These are phyloP conservation scores for Torulaspora quercuum DNA, from an alignment of 805 yeast species.

Conservation along the genomic window DNA sequence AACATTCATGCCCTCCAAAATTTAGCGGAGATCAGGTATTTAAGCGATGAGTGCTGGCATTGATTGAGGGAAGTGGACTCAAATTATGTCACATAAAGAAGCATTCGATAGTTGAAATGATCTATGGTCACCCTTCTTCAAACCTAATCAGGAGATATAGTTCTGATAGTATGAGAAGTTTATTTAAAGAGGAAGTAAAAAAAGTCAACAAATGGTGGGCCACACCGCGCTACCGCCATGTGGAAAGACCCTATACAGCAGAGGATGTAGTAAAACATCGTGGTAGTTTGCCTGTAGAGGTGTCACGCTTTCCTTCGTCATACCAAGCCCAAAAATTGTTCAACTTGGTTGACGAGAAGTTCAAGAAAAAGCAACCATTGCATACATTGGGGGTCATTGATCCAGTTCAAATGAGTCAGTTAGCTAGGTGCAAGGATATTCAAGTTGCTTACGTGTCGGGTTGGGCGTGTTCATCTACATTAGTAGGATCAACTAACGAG, in stretches of 20 bases:
- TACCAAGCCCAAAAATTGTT: slow-evolving; percentile 53
- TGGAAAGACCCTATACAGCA: slow-evolving; percentile 52
- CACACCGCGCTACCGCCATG: slow-evolving; percentile 44
- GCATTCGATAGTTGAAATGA: neutral
- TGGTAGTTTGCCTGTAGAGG: slow-evolving; percentile 42
- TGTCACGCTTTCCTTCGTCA: slow-evolving; percentile 45
- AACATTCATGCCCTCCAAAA: no score
- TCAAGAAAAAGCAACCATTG: slow-evolving; percentile 44
- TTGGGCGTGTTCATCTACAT: slow-evolving; percentile 56
- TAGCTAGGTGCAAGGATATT: slow-evolving; percentile 45
- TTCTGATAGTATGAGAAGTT: slow-evolving; percentile 31
- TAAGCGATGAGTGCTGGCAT: no score
- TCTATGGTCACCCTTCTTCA: neutral
- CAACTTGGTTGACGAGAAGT: slow-evolving; percentile 41
- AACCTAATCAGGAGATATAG: slow-evolving; percentile 24
- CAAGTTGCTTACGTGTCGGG: slow-evolving; percentile 56
- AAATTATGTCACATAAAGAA: neutral
- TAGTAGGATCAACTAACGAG: slow-evolving; percentile 56
- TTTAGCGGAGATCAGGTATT: no score
- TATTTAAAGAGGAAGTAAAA: slow-evolving; percentile 35
- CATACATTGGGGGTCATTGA: slow-evolving; percentile 61
- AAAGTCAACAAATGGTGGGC: slow-evolving; percentile 50
- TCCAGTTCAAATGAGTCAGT: slow-evolving; percentile 60
- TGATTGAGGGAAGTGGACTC: neutral
- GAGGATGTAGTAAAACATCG: slow-evolving; percentile 50